Conservation (phyloP, 2,329 filamentous ascomycete species). For the Tolypocladium guangdongense region DNA sequence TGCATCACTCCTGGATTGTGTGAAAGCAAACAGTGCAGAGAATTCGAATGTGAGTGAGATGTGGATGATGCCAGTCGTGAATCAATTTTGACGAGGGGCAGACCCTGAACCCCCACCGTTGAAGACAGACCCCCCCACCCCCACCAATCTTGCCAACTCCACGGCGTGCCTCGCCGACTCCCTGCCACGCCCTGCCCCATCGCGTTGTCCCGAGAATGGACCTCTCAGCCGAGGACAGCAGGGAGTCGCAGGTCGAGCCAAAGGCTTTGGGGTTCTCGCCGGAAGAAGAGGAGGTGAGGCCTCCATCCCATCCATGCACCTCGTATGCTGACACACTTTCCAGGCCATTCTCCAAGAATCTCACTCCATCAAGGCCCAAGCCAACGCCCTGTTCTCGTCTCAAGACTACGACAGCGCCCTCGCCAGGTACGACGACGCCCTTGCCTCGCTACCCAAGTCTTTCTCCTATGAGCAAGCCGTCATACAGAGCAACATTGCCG, state of each 20-base stretch:
- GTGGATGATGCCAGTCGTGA: too few relatives aligned
- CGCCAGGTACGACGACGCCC: constrained; percentile 69
- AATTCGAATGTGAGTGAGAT: not conserved
- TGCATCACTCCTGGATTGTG: not conserved
- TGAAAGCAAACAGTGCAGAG: not conserved
- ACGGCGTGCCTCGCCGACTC: not conserved
- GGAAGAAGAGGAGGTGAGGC: constrained; percentile 43
- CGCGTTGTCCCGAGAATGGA: not conserved
- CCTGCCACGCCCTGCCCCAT: not conserved
- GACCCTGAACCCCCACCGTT: not conserved
- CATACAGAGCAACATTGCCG: constrained; percentile 77
- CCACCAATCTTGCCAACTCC: not conserved
- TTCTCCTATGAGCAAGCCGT: constrained; percentile 83
- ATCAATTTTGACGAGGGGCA: not conserved
- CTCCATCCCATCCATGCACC: not conserved
- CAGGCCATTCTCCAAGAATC: constrained; percentile 62
- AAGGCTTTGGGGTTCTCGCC: constrained; percentile 31
- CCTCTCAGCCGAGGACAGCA: not conserved
- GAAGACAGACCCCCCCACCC: not conserved
- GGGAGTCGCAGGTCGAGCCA: not conserved
- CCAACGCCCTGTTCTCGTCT: constrained; percentile 68
- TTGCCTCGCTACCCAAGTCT: constrained; percentile 70
- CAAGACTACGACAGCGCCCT: constrained; percentile 68
- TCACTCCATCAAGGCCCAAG: constrained; percentile 59
- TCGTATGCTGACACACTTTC: not conserved